Base-by-base conservation (phyloP, 2,329 filamentous ascomycete genomes). In the Plenodomus biglobosus region DNA sequence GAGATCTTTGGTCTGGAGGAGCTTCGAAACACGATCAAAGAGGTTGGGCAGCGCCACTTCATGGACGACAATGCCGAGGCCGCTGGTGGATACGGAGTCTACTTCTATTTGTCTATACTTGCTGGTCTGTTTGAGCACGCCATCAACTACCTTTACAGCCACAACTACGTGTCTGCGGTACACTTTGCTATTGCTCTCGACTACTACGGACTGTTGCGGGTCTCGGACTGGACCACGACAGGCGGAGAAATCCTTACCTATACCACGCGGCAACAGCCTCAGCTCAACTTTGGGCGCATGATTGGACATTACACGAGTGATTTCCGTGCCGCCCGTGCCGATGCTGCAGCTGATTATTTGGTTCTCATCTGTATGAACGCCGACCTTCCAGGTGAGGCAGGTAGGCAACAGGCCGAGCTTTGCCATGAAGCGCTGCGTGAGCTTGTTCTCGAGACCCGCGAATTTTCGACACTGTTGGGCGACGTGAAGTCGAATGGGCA, bases 91-190 rank as follows among this genome's bases (percentile, higher is more conserved):
- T 94, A 91, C 59, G 91, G 88, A 65, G 92, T 92, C 66, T 96
- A 87, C 75, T 96, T 99, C 76, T 91, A 95, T 73, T 82, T 99
- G 57, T 91, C 96, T 69, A 83, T 95, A 36, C 78, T 97, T 42
- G 86, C 88, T 22, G 94, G 94, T 56, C 86, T 96, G 82, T 99
- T 95, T 61, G 94, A 99, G 74, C 87, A 94, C 64, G 94, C 92
- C 15, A 80, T 99, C 44, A 86, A 88, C 24, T 97, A 95, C 71
- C 81, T 99, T 16, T 96, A 96, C 68, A 83, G 85, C 39, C 94
- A 95, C 75, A 89, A 90, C 42, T 95, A 96, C 64, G 85, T 96
- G 38, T 92, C 95, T 57, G 92, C 92, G 19, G 90, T 96, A 40
- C 95, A 99, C 77, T 96, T 97, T 66, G 90, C 90, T 18, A 86